Base-by-base conservation (phyloP, 352 stramenopile genomes). In the Pythium aquatile region DNA sequence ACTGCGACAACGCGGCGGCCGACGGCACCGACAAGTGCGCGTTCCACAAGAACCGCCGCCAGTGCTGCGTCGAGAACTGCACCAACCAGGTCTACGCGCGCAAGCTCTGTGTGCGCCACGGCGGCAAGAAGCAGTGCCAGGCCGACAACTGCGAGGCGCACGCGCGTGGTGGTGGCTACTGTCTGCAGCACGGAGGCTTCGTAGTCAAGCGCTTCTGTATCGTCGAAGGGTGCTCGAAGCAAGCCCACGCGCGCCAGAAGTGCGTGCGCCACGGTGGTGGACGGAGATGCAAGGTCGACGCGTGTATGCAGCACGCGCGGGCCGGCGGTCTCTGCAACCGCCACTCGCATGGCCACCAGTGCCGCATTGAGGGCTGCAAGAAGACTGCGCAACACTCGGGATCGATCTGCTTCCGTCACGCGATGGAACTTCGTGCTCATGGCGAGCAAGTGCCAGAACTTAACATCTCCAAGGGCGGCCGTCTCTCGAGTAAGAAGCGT, bases 41-140 rank as follows among this genome's bases (percentile, higher is more conserved):
- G 30, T 91, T 91, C 68, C 84, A 93, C 73, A 91, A 91, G 72
- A 93, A 93, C 65, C 80, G 84, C 54, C 79, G 82, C 33, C 79
- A 91, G 59, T 93, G 84, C 70, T 89, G 79, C 70, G 79, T 90
- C 20, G 76, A 81, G 33, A 90, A 88, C 70, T 93, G 84, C 71
- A 91, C 80, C 11, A 93, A 93, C 72, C 84, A 93, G 68, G 84
- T 93, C 20, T 91, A 91, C 65, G 84, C 84, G 58, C 84, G 84
- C 40, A 90, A 91, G 66, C 66, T 93, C 39, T 93, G 84, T 62
- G 84, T 93, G 55, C 84, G 84, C 42, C 84, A 93, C 63, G 84
- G 84, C 51, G 84, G 84, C 37, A 91, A 91, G 70, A 90, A 90
- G 61, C 81, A 90, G 59, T 93, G 84, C 56, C 81, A 91, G 51